Evolutionary conservation across 78 protist species (phyloP), one percentile per base, ranked within the genome.

Genomic region (Chrysochromulina parva): DNA sequence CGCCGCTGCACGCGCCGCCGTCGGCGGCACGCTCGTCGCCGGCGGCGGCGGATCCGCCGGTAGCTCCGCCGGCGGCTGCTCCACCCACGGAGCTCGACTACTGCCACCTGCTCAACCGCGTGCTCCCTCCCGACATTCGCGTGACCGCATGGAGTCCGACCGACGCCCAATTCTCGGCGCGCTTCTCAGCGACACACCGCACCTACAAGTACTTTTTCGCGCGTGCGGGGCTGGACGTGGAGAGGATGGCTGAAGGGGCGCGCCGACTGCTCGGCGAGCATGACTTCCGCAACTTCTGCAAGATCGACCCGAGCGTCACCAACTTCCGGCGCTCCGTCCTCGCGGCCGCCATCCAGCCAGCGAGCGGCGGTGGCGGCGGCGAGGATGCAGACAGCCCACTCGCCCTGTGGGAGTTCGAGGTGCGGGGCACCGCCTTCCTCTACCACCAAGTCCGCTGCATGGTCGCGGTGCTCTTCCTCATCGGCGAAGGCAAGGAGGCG

Each of bases 201-300:
- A 28, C 81, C 22, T 96, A 96, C 93, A 60, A 85, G 85, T 96
- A 97, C 93, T 96, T 81, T 67, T 94, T 96, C 74, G 7, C 50
- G 54, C 26, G 65, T 17, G 90, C 47, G 19, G 67, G 17, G 59
- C 6, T 67, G 20, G 94, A 95, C 55, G 17, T 96, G 17, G 95
- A 2, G 62, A 52, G 19, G 22, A 88, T 95, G 92, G 67, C 38
- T 4, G 52, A 74, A 3, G 84, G 38, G 5, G 84, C 84, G 78
- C 38, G 50, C 53, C 78, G 66, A 13, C 24, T 88, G 24, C 6
- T 20, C 1, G 88, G 98, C 62, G n/a, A 11, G 58, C 98, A 96
- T 52, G 97, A 96, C 86, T 96, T 92, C 80, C 90, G 96, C 14
- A 93, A 96, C 86, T 95, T 95, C 50, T 95, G 96, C 90, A 96